Evolutionary conservation across 129 eudicot species (phyloP), one percentile per base, ranked within the genome.

Genomic region (Saussurea involucrata): DNA sequence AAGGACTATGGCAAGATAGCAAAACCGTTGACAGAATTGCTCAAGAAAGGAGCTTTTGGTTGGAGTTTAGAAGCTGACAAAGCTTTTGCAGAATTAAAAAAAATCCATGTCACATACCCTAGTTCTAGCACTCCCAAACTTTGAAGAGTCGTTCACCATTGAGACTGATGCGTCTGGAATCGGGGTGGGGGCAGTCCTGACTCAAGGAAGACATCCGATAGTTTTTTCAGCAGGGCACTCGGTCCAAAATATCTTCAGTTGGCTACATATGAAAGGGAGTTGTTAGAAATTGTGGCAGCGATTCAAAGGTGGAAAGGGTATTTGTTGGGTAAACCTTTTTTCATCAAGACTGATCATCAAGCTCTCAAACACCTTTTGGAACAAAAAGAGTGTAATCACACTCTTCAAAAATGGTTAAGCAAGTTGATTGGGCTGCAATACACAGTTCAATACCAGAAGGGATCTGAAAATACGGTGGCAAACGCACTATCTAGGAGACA

Each of bases 41-140:
- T 80, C 4, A 80, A 46, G 25, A 80, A 65, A n/a, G 69, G 10
- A 7, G 27, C 13, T 6, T 28, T 12, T 33, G 13, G 13, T 1
- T 29, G 24, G 32, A n/a, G 3, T 4, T 6, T 1, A 4, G 73
- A 37, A 21, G 73, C 58, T 2, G 27, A 40, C 0, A 24, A 20
- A 10, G 49, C 73, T 11, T 63, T 79, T 29, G 1, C n/a, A 4
- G 24, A 9, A 5, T 46, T 73, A 4, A 66, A 80, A n/a, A 25
- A 0, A 11, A 8, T 69, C 68, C 3, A 65, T 64, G 74, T 28
- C 68, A 0, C 4, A 7, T 0, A 6, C 77, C 1, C 73, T 44
- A 10, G 29, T 63, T 1, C 24, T 79, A 18, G 67, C 83, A 4
- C 12, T 79, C 6, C 73, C 83, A 6, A 72, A 79, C 12, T 79